Conservation (phyloP, 495 filamentous ascomycete genomes). For the Staphylotrichum longicolle region DNA sequence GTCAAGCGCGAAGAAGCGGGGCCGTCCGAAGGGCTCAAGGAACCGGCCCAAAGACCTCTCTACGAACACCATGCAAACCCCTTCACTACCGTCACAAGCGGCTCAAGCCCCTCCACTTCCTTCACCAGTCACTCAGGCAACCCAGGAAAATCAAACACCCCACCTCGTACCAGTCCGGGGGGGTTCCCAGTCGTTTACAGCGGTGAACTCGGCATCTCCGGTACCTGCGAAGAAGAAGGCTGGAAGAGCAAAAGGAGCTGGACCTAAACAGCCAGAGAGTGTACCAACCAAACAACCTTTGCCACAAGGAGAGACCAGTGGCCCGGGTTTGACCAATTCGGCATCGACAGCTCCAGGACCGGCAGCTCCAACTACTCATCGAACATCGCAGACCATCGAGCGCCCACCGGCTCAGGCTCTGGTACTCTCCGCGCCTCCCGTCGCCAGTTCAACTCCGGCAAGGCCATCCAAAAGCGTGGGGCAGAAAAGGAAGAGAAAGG, state of each 20-base stretch:
- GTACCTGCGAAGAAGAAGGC: slow-evolving; percentile 19
- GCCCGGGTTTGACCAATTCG: background rate
- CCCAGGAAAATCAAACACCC: slow-evolving; percentile 11
- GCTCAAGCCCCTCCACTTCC: slow-evolving; percentile 12
- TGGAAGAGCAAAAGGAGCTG: slow-evolving; percentile 13
- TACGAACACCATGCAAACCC: slow-evolving; percentile 11
- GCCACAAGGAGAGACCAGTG: background rate
- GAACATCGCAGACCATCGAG: slow-evolving; percentile 1
- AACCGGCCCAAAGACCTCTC: slow-evolving; percentile 43
- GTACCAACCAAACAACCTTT: background rate
- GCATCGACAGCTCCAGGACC: background rate
- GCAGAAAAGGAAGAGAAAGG: slow-evolving; percentile 35
- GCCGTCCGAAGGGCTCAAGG: slow-evolving; percentile 49
- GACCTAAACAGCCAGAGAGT: slow-evolving; percentile 5
- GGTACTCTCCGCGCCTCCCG: slow-evolving; percentile 17
- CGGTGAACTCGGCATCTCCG: slow-evolving; percentile 24
- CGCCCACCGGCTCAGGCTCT: slow-evolving; percentile 15
- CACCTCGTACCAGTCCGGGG: background rate
- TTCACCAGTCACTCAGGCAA: slow-evolving; percentile 11
- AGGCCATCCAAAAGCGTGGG: slow-evolving; percentile 9
- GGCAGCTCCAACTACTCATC: background rate
- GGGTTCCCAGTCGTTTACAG: slow-evolving; percentile 29
- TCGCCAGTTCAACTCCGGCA: slow-evolving; percentile 10
- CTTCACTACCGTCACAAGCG: slow-evolving; percentile 10
- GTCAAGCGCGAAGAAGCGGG: slow-evolving; percentile 34